A percentile compares a stretch with the other conserved stretches of the same genome.
phyloP scores from a whole-genome alignment of 2,329 filamentous ascomycete species.

The Aspergillus novoparasiticus region DNA sequence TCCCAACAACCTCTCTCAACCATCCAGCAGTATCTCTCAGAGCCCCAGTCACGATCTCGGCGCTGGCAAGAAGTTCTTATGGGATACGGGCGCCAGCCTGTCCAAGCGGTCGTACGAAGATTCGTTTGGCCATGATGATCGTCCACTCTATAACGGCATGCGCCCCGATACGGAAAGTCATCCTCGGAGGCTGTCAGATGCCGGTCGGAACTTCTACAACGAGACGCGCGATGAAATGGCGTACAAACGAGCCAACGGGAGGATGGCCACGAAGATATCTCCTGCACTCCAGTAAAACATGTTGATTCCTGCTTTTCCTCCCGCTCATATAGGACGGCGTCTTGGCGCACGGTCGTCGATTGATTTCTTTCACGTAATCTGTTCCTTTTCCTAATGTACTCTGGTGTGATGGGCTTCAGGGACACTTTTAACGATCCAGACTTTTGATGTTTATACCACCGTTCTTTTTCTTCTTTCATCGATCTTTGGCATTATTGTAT shows the following conservation, averaged over 20 bases:
- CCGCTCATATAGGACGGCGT: conserved; percentile 23
- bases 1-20: conserved; percentile 23
- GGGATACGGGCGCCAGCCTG: conserved; percentile 31
- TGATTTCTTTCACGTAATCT: not conserved
- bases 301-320: conserved; percentile 1
- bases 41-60: conserved; percentile 27
- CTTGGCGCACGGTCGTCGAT: conserved; percentile 15
- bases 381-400: conserved; percentile 1
- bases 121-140: conserved; percentile 42
- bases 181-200: conserved; percentile 29
- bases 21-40: conserved; percentile 25
- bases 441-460: conserved; percentile 22
- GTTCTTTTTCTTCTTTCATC: not conserved
- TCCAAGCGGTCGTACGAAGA: conserved; percentile 42
- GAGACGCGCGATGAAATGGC: conserved; percentile 34
- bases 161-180: conserved; percentile 40
- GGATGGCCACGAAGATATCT: conserved; percentile 36
- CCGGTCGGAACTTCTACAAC: conserved; percentile 27
- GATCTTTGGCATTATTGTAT: conserved; percentile 19
- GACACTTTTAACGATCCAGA: conserved; percentile 17
- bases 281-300: conserved; percentile 22
- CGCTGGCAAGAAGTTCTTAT: conserved; percentile 32
- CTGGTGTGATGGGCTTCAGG: not conserved
- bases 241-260: conserved; percentile 40
- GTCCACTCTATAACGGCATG: conserved; percentile 47